phyloP scores from a whole-genome alignment of 306 rosid species.

The Pachyrhizus erosus region DNA sequence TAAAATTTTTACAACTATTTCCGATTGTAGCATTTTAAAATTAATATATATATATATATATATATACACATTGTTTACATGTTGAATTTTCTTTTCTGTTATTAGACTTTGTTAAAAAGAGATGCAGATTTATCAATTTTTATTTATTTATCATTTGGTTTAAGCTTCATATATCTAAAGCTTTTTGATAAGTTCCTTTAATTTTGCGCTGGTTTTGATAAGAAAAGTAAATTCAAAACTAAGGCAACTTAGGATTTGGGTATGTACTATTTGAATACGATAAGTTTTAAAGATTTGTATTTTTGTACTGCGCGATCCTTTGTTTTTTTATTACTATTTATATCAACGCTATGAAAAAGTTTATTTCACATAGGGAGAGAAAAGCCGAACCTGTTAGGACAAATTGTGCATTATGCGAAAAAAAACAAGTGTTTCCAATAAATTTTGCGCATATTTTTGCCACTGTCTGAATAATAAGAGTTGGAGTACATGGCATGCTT shows the following conservation, averaged over 20 bases:
- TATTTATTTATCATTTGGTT: neutral
- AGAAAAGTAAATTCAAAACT: conserved; percentile 20
- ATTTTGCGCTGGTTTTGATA: conserved; percentile 7
- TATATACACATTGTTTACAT: no score
- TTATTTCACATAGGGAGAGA: neutral
- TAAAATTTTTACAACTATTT: no score
- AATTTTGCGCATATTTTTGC: neutral
- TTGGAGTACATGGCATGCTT: conserved; percentile 41
- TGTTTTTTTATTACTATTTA: neutral
- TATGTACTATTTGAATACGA: neutral
- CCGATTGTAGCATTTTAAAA: neutral
- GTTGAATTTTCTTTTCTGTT: no score
- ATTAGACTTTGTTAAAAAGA: neutral
- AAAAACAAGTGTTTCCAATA: neutral
- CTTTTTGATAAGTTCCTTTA: neutral
- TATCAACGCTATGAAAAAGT: neutral
- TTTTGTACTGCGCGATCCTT: neutral
- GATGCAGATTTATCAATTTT: no score
- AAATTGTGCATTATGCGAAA: conserved; percentile 21
- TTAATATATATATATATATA: no score
- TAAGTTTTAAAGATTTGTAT: neutral
- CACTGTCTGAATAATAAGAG: conserved; percentile 11
- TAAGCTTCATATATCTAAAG: neutral
- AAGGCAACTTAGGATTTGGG: conserved; percentile 22
- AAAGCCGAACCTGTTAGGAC: neutral